Evolutionary conservation across 331 rosid genomes (phyloP), one percentile per base, ranked within the genome.

Genomic region (Malus hybrid): DNA sequence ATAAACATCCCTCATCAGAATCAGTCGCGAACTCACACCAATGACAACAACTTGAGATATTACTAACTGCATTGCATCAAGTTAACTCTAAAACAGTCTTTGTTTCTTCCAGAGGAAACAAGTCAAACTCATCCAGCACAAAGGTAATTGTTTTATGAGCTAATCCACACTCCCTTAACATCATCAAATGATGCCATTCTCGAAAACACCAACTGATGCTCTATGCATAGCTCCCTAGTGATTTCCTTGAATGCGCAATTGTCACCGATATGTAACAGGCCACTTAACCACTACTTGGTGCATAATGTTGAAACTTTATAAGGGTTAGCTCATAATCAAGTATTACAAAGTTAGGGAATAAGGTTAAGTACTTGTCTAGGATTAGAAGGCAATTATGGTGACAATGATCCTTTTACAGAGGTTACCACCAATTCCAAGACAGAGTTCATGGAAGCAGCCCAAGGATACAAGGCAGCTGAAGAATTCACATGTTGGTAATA

Each of bases 151-250:
- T 88, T 85, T 93, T 93, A 85, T 93, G 97, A 18, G 97, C 97
- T 75, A 90, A 81, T 76, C 96, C 96, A 18, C 98, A 91, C 80
- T 93, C 96, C 93, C 98, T 70, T 72, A 82, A 60, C 80, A 73
- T 93, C 97, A 70, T 93, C 97, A 86, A 80, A 90, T 8, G 98
- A 91, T 72, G 96, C 98, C 98, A 87, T 80, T 90, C 92, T 93
- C 32, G 97, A 91, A 84, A 91, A 93, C 61, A 76, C 72, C 79
- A 93, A 77, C 31, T 91, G 91, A 86, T 93, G 88, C 82, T 91
- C 96, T 83, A 80, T 69, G 66, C 98, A 93, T 66, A 93, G 77
- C 87, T 93, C 97, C 79, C 96, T 86, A 62, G 98, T 88, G 79
- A 93, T 91, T 85, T 93, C 98, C 98, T 93, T 93, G 77, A 91